These are phyloP conservation scores for Penicillium sp. DNA, from an alignment of 2,329 filamentous ascomycete genomes.

Conservation along the genomic window DNA sequence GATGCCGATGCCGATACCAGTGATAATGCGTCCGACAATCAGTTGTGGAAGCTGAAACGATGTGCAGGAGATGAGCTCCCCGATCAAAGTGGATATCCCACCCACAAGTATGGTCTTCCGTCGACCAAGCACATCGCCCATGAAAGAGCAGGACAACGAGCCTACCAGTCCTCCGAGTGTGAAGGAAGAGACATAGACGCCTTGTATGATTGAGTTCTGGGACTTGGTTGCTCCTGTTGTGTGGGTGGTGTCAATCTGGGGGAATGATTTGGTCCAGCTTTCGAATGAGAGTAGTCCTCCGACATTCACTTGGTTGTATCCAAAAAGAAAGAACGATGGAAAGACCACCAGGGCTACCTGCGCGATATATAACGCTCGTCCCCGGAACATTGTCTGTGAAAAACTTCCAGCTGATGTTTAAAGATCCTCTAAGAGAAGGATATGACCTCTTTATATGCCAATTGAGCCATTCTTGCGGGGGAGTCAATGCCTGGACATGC, in stretches of 20 bases:
- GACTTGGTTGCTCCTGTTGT: not conserved
- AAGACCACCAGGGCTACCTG: conserved; percentile 7
- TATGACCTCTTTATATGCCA: not conserved
- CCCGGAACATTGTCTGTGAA: conserved; percentile 4
- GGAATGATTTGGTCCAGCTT: conserved; percentile 8
- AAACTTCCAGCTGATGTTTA: not conserved
- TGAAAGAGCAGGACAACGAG: not conserved
- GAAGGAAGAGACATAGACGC: conserved; percentile 1
- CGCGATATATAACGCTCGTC: conserved; percentile 3
- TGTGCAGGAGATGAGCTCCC: not conserved
- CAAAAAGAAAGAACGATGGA: conserved; percentile 1
- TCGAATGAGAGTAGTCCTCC: conserved; percentile 9
- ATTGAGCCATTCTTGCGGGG: not conserved
- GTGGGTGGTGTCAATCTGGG: conserved; percentile 9
- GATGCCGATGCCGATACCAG: conserved; percentile 3
- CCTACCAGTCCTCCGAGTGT: conserved; percentile 2
- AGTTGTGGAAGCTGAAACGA: not conserved
- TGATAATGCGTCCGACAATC: not conserved
- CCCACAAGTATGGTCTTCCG: conserved; percentile 4
- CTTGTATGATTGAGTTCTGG: not conserved
- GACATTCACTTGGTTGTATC: conserved; percentile 8
- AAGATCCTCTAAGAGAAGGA: not conserved
- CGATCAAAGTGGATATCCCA: not conserved
- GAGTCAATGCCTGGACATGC: not conserved
- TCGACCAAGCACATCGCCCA: conserved; percentile 3